Evolutionary conservation across 306 rosid genomes (phyloP).

Genomic region (Castanospermum australe): DNA sequence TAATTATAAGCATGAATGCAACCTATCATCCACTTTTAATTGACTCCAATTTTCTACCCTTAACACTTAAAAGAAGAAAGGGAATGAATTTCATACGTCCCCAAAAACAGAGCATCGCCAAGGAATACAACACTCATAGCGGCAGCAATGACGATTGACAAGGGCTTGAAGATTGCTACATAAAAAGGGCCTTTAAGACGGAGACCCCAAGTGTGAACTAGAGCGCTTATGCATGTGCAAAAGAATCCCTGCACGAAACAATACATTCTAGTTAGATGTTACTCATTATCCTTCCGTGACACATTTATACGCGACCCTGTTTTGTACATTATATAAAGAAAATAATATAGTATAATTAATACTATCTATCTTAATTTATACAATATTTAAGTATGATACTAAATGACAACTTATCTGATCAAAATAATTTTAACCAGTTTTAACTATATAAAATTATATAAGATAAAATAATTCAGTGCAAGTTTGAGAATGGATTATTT

Average conservation of each 20-base stretch:
- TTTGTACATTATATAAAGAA: too few relatives aligned
- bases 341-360: too few relatives aligned
- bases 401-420: too few relatives aligned
- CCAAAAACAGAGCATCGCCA: conserved; percentile 48
- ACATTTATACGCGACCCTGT: not conserved
- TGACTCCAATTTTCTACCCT: not conserved
- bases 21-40: too few relatives aligned
- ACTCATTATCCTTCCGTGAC: not conserved
- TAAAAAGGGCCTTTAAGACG: conserved; percentile 59
- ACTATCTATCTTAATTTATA: too few relatives aligned
- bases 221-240: conserved; percentile 19
- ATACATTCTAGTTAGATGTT: not conserved
- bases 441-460: too few relatives aligned
- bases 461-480: too few relatives aligned
- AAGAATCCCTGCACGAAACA: conserved; percentile 30
- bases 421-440: too few relatives aligned
- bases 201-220: conserved; percentile 59
- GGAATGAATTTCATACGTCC: conserved; percentile 36
- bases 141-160: conserved; percentile 59
- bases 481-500: too few relatives aligned
- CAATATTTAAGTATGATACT: too few relatives aligned
- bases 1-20: too few relatives aligned
- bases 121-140: conserved; percentile 46
- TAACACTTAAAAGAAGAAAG: not conserved
- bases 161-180: conserved; percentile 51